Evolutionary conservation across 345 rosid species (phyloP), one percentile per base, ranked within the genome.

Genomic region (Rhizophora mangle): DNA sequence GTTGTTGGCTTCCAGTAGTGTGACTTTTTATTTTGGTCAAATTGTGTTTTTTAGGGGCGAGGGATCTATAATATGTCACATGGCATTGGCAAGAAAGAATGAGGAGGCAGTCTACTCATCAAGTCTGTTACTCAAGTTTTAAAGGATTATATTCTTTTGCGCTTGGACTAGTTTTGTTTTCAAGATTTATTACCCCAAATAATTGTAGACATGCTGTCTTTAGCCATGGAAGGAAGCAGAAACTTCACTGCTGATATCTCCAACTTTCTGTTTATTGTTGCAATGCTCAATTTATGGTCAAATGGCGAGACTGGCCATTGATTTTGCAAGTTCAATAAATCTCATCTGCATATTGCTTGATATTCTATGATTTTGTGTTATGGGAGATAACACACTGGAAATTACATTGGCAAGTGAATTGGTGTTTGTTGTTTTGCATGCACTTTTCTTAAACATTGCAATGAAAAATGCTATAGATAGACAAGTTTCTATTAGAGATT

Each of bases 21-120:
- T 29, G 16, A 22, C 31, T 19, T 30, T 29, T 21, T 54, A 13
- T 47, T 19, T 24, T 7, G 51, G 21, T 36, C 22, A 26, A 22
- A 18, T 11, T 60, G 62, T 26, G 34, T 19, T 39, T 55, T 71
- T 51, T 87, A 93, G 98, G 98, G 86, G 62, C 89, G 86, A 53
- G 97, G 97, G 32, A 75, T 93, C 81, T 93, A 89, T 73, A 87
- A 89, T 76, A 83, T 93, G 98, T 78, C 97, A 1, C 85, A 85
- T 58, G 98, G 97, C 36, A 89, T 82, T 51, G 92, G 92, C 63
- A 93, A 87, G 85, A 93, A 89, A 79, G 96, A 90, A 80, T 84
- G 86, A 88, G 64, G 73, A 43, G n/a, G 71, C 39, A 6, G 47
- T 7, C 39, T 31, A 19, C 30, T 22, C 32, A 6, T 26, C n/a